Evolutionary conservation across 2,329 filamentous ascomycete species (phyloP), one percentile per base, ranked within the genome.

Genomic region (Alternaria ethzedia): DNA sequence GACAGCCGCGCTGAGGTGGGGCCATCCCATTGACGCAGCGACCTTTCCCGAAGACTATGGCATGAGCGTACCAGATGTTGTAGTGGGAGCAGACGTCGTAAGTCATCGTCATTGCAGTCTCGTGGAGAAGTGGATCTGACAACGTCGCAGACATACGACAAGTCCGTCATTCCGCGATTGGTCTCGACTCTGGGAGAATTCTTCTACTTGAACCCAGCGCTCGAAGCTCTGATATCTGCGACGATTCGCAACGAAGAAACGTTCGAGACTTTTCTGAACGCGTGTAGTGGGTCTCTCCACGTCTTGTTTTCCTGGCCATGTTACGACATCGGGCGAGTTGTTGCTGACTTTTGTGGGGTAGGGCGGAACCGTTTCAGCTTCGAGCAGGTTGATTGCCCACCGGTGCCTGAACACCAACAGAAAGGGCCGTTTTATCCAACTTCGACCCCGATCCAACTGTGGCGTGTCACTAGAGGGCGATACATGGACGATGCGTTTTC

Each of bases 31-130:
- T 5, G 78, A 87, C 51, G 87, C 86, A 23, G 85, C 84, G 5
- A 86, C 84, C 0, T 89, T 90, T 76, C 85, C 88, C 57, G 82
- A 85, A 69, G 81, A 86, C 66, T 81, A 81, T 75, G 82, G 79
- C 64, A 83, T 79, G 72, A 78, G 75, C 56, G 78, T 75, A 59
- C 82, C 77, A 55, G 90, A 94, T 75, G 79, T 92, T 5, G 85
- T 94, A 3, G 79, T 95, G 26, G 92, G 91, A 5, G 91, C 92
- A 32, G 92, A 95, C 76, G 87, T 95, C 65, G 84, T 86, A 77
- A 81, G 83, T 73, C 63, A 57, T 57, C 46, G 51, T 61, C 61
- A 61, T 63, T 43, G 45, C 54, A 54, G 47, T 43, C 44, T 55
- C 32, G 28, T 54, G 58, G 61, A 59, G 45, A 66, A 46, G 59